Base-by-base conservation (phyloP, 1,284 basidiomycete genomes). In the Moesziomyces sp. region DNA sequence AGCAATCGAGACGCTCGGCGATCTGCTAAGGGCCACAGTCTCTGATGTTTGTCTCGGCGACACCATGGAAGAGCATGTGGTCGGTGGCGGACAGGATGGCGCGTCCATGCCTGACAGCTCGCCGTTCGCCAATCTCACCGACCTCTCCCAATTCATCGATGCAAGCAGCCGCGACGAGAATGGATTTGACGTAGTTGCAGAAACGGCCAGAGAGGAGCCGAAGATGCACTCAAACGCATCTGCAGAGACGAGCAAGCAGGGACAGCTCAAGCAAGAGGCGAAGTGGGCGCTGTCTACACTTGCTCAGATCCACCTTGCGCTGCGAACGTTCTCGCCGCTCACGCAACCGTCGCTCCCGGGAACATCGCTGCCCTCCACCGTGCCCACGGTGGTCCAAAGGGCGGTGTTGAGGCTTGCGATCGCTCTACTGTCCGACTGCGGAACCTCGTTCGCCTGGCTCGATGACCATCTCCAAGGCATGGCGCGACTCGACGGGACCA, bases 251-350 rank as follows among this genome's bases (percentile, higher is more conserved):
- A 40, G 18, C 18, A 18, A 11, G 0, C 38, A 16, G 14, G 18
- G 16, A 14, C 2, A 5, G 38, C 14, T 40, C 16, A 45, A 45
- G 46, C 24, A 65, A 26, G 63, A 65, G 14, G 51, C 40, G 3
- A 51, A 61, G 19, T 68, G 64, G 60, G 53, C 70, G 5, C 46
- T 74, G 16, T 69, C 71, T 5, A 61, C 71, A 1, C 61, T 74
- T 1, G 65, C 66, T 3, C 71, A 66, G 18, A 57, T 66, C n/a
- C 67, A 69, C 24, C 10, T 74, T 1, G 71, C 71, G 3, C 53
- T 74, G 10, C 57, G 63, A 14, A 52, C 58, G 1, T 69, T 74
- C n/a, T 49, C 62, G 5, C 56, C 66, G 19, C 61, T 74, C 21
- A 62, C 71, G 5, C 34, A 50, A 18, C 53, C 71, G 5, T 69